A percentile compares a stretch with the other conserved stretches of the same genome.
Conservation (phyloP, 2,329 filamentous ascomycete genomes). For the Clarireedia hainanense region DNA sequence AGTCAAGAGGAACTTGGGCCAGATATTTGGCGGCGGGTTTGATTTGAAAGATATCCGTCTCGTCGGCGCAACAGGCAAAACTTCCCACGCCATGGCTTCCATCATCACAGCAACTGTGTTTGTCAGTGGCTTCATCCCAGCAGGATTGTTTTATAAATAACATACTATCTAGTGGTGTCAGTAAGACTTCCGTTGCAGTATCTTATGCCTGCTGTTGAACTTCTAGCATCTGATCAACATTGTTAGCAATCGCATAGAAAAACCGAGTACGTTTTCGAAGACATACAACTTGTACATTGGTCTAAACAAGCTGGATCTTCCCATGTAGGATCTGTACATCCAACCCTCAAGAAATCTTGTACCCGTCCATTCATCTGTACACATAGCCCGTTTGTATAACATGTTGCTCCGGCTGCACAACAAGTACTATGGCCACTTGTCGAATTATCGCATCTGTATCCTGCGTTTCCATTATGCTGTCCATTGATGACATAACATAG, state of each 20-base stretch:
- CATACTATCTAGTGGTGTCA: conserved; percentile 18
- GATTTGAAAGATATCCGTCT: neutral
- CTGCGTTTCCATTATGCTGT: conserved; percentile 2
- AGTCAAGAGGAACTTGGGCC: conserved; percentile 1
- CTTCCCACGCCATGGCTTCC: conserved; percentile 1
- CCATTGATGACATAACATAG: conserved; percentile 19
- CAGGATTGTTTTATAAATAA: neutral
- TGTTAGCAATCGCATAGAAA: neutral
- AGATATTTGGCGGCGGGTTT: neutral
- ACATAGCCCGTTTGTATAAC: conserved; percentile 21
- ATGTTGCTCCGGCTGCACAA: conserved; percentile 15
- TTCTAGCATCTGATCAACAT: conserved; percentile 11
- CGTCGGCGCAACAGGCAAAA: conserved; percentile 5
- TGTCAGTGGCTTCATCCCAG: neutral
- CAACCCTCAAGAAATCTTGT: conserved; percentile 21
- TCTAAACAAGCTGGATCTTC: conserved; percentile 17
- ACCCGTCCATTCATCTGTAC: conserved; percentile 12
- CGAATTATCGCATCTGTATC: conserved; percentile 18
- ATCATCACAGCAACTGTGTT: conserved; percentile 3
- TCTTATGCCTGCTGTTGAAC: conserved; percentile 17
- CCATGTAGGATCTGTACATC: conserved; percentile 22
- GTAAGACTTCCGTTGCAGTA: conserved; percentile 17
- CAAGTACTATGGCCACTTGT: conserved; percentile 19
- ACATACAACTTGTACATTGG: conserved; percentile 18
- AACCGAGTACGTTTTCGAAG: neutral